Evolutionary conservation across 495 filamentous ascomycete genomes (phyloP).

Genomic region (Penicillium atrosanguineum): DNA sequence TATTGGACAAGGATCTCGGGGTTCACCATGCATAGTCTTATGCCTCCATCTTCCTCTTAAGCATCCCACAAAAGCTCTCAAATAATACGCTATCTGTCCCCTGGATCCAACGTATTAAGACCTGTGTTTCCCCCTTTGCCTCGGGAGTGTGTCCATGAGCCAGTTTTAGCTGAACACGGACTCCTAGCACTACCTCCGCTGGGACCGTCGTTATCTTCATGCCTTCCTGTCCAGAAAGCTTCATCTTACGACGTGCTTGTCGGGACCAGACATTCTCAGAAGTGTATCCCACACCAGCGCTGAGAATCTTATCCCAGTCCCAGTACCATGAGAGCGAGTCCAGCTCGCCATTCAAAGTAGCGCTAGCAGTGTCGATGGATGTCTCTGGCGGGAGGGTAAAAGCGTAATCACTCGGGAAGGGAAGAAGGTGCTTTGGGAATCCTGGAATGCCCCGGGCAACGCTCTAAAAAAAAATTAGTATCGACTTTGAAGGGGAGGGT

Average conservation of each 20-base stretch:
- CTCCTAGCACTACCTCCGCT: conserved; percentile 37
- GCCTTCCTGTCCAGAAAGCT: conserved; percentile 19
- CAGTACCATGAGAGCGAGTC: conserved; percentile 48
- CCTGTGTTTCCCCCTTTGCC: conserved; percentile 22
- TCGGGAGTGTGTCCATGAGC: conserved; percentile 21
- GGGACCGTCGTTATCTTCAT: conserved; percentile 27
- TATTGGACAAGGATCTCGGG: not conserved
- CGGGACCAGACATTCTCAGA: conserved; percentile 71
- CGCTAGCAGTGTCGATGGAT: conserved; percentile 25
- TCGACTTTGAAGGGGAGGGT: not conserved
- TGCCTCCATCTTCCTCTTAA: conserved; percentile 54
- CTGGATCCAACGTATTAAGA: conserved; percentile 69
- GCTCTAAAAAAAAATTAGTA: conserved; percentile 30
- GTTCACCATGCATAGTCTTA: not conserved
- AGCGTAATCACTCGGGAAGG: conserved; percentile 54
- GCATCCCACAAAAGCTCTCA: conserved; percentile 84
- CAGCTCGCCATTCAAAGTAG: conserved; percentile 40
- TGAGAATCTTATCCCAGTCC: conserved; percentile 43
- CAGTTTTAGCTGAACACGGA: conserved; percentile 42
- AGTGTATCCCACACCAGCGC: conserved; percentile 54
- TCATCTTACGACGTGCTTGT: conserved; percentile 57
- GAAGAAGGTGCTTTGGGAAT: conserved; percentile 59
- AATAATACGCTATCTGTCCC: conserved; percentile 74
- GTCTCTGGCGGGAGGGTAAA: conserved; percentile 37
- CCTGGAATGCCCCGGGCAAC: conserved; percentile 55